phyloP scores from a whole-genome alignment of 148 eudicot genomes.

The Rhododendron ovatum region DNA sequence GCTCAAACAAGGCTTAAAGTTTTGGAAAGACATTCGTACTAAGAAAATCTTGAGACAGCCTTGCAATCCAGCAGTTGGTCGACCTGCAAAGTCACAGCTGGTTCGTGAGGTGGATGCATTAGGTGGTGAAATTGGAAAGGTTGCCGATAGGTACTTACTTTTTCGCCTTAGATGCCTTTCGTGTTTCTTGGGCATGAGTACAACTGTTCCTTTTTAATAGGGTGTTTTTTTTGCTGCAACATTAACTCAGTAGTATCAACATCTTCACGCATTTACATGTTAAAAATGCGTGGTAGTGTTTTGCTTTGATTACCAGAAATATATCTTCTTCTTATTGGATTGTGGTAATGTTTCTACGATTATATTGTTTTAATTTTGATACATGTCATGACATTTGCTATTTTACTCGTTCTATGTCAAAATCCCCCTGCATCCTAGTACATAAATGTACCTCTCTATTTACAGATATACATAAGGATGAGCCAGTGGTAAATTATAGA shows the following conservation, averaged over 20 bases:
- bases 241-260: not conserved
- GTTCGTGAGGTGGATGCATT: constrained; percentile 99
- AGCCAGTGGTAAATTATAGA: not conserved
- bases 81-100: constrained; percentile 98
- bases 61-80: constrained; percentile 99
- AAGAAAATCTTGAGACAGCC: constrained; percentile 55
- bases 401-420: not conserved
- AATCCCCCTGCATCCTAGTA: not conserved
- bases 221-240: not conserved
- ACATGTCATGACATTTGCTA: not conserved
- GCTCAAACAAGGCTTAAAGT: constrained; percentile 5
- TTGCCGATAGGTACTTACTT: constrained; percentile 70
- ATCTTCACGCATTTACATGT: not conserved
- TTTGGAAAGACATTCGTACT: constrained; percentile 8
- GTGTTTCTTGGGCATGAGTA: not conserved
- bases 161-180: not conserved
- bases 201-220: not conserved
- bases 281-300: not conserved
- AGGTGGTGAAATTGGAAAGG: constrained; percentile 98
- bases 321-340: not conserved
- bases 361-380: not conserved
- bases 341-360: not conserved
- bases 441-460: not conserved
- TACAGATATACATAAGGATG: not conserved
- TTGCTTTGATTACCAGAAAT: not conserved